Evolutionary conservation across 2,329 filamentous ascomycete genomes (phyloP), one percentile per base, ranked within the genome.

Genomic region (Alternaria ethzedia): DNA sequence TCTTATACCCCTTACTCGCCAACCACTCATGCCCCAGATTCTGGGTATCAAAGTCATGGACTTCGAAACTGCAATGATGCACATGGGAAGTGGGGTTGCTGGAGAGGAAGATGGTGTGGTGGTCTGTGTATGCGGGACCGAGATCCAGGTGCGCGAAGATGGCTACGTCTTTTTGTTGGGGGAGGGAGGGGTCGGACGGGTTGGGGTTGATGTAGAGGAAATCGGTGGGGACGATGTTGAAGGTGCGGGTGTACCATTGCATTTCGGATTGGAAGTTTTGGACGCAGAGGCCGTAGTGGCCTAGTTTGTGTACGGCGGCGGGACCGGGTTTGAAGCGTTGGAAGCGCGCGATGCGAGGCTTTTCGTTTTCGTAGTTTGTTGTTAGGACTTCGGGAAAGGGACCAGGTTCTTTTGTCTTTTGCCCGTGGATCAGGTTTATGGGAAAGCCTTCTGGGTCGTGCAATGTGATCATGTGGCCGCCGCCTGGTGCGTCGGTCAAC

Each of bases 1-100:
- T 86, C 70, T 84, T 84, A 74, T 90, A 90, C 2, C 86, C 87
- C 75, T 88, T 87, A 65, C 86, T 80, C 2, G 82, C 82, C 65
- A 93, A 80, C 88, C 89, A 92, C 71, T 90, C 86, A 78, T 93
- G 90, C 1, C 90, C 90, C 4, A 92, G 81, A 30, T 87, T 83
- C 81, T 92, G 90, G 5, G 87, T 87, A 73, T 93, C 90, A 70
- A 90, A 91, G 75, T 92, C 71, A 70, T 90, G 87, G 5, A 90
- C 89, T 78, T 92, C 90, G 68, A 90, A 92, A 3, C 85, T 87
- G 17, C 86, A 86, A 78, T 92, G 90, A 74, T 92, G 90, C 3
- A 91, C 85, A 73, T 89, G 87, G 0, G 70, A 54, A 1, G 75
- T 76, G 0, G 73, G 70, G 21, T 81, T 79, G 58, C 71, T 67